Evolutionary conservation across 2,329 filamentous ascomycete genomes (phyloP), one percentile per base, ranked within the genome.

Genomic region (Pezicula radicicola): DNA sequence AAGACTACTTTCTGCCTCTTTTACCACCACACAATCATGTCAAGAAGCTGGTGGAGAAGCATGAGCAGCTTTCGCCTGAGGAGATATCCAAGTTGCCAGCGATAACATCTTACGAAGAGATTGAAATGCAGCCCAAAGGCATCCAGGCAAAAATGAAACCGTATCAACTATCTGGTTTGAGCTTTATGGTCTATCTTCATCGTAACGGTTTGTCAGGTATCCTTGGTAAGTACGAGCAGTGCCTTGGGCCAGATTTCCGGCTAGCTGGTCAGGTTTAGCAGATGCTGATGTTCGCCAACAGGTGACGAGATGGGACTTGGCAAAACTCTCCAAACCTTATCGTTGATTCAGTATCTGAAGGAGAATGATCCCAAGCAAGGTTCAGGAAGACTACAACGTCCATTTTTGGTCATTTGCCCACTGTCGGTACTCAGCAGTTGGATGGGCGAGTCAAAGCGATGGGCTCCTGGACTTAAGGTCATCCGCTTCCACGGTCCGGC

Each of bases 71-170:
- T 12, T 57, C 58, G 16, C 30, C 48, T 36, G 57, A 56, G 10
- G 61, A 64, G 47, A 50, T 54, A 8, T 49, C 57, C 1, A 47
- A 57, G n/a, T 55, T 63, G 13, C 65, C 61, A 27, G 46, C 40
- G 3, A 52, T 56, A 16, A 57, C 57, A 1, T 58, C 65, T 36
- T 65, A 67, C 46, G 47, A 60, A 47, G 62, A 66, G 50, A 56
- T 66, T 28, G 57, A 56, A 25, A 45, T 36, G 9, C 63, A 67
- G 37, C 63, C 65, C 1, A 44, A 46, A 10, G 64, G 64, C 6
- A 71, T 83, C 12, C 74, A 62, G 2, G 79, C 79, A 1, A 70
- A 60, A 0, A 75, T 80, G 65, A 80, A 79, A 57, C 70, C 74
- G 3, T 78, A 80, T 44, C 77, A 79, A 53, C 60, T 79, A 0